Conservation (phyloP, 768 basidiomycete species). For the Podaxis carcinomalis region DNA sequence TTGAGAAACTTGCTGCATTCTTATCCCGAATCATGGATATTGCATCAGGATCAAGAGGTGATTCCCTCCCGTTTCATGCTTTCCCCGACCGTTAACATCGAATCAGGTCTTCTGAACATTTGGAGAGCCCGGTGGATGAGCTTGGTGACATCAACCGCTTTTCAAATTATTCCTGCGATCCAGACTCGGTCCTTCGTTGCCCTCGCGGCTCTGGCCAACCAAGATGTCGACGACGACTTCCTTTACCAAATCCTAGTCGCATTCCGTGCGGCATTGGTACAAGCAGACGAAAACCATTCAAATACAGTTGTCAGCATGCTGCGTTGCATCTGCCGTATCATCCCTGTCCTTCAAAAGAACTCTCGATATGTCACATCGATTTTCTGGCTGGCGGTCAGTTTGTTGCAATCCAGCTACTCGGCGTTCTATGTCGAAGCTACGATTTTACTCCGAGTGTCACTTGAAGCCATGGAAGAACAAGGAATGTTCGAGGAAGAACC, state of each 20-base stretch:
- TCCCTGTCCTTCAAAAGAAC: conserved; percentile 61
- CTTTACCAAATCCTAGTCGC: conserved; percentile 92
- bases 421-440: conserved; percentile 68
- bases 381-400: conserved; percentile 86
- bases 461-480: conserved; percentile 60
- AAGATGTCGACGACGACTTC: conserved; percentile 89
- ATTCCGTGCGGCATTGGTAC: conserved; percentile 65
- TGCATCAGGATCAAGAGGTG: conserved; percentile 68
- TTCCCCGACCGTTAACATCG: conserved; percentile 2
- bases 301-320: conserved; percentile 83
- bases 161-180: conserved; percentile 85
- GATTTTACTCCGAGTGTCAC: conserved; percentile 57
- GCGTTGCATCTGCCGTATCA: conserved; percentile 74
- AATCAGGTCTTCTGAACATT: conserved; percentile 68
- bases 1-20: conserved; percentile 63
- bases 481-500: conserved; percentile 51
- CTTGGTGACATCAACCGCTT: conserved; percentile 80
- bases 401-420: conserved; percentile 75
- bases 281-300: conserved; percentile 67
- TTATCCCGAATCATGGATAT: conserved; percentile 61
- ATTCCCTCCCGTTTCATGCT: conserved; percentile 15
- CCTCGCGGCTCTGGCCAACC: conserved; percentile 74
- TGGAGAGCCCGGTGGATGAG: conserved; percentile 97
- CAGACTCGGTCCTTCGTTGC: conserved; percentile 85
- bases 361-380: conserved; percentile 72